Conservation (phyloP, 148 eudicot genomes). For the Nyssa sinensis region DNA sequence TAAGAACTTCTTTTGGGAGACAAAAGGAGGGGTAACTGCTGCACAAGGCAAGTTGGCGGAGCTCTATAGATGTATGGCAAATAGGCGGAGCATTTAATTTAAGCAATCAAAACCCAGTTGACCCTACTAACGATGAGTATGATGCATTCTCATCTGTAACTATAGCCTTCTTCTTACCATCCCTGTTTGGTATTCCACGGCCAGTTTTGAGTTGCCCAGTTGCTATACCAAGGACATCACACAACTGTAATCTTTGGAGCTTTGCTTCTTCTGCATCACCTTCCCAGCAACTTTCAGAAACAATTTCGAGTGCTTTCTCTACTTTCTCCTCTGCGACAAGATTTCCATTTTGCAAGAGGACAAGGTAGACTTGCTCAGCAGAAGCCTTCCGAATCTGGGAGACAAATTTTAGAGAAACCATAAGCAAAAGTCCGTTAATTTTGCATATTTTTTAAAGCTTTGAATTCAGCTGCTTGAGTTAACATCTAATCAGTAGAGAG, state of each 20-base stretch:
- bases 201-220: slow-evolving; percentile 31
- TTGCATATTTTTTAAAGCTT: neutral
- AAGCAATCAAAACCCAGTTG: slow-evolving; percentile 60
- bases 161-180: slow-evolving; percentile 21
- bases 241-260: slow-evolving; percentile 47
- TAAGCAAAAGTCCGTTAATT: neutral
- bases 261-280: slow-evolving; percentile 76
- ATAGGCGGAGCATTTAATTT: neutral
- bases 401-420: slow-evolving; percentile 6
- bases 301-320: slow-evolving; percentile 76
- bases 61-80: neutral
- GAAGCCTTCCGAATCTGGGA: slow-evolving; percentile 78
- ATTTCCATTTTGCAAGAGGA: slow-evolving; percentile 67
- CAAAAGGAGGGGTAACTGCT: neutral
- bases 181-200: slow-evolving; percentile 32
- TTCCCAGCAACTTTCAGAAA: slow-evolving; percentile 92
- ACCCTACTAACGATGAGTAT: slow-evolving; percentile 82
- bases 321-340: slow-evolving; percentile 56
- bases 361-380: slow-evolving; percentile 90
- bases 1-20: neutral
- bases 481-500: neutral
- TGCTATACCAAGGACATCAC: slow-evolving; percentile 58
- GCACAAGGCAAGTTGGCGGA: neutral
- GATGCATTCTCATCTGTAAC: slow-evolving; percentile 75
- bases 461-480: neutral